phyloP scores from a whole-genome alignment of 1,284 basidiomycete species.

The Cryptococcus depauperatus region DNA sequence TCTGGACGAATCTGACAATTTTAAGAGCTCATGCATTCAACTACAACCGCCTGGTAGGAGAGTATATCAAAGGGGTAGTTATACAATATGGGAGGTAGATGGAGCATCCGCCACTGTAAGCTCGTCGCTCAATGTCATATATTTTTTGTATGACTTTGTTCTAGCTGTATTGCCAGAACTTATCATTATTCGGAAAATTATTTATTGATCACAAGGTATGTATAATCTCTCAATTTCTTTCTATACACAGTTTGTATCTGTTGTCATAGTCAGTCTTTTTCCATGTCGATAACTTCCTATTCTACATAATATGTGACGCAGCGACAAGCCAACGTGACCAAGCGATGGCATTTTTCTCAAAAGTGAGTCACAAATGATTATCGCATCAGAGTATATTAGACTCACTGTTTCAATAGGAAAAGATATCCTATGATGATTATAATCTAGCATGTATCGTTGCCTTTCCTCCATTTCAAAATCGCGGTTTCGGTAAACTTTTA shows the following conservation, averaged over 20 bases:
- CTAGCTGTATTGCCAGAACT: constrained; percentile 89
- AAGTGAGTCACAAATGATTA: constrained; percentile 49
- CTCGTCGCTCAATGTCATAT: constrained; percentile 1
- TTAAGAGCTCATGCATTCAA: constrained; percentile 61
- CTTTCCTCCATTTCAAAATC: constrained; percentile 83
- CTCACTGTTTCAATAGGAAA: constrained; percentile 58
- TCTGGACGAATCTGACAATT: neutral
- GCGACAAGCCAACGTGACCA: constrained; percentile 64
- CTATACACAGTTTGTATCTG: neutral
- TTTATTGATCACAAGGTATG: constrained; percentile 87
- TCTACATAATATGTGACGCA: constrained; percentile 88
- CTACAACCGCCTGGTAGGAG: constrained; percentile 77
- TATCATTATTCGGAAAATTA: constrained; percentile 93
- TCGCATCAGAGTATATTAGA: neutral
- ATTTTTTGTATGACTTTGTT: constrained; percentile 7
- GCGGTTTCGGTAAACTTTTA: constrained; percentile 87
- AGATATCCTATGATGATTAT: constrained; percentile 90
- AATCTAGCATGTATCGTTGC: constrained; percentile 96
- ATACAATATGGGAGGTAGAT: constrained; percentile 93
- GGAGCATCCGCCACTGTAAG: constrained; percentile 72
- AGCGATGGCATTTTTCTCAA: constrained; percentile 91
- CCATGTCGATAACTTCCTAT: constrained; percentile 63
- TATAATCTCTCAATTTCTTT: neutral
- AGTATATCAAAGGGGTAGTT: constrained; percentile 83
- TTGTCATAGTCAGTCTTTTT: constrained; percentile 71